These are phyloP conservation scores for Astragalus membranaceus DNA, from an alignment of 306 rosid species.

Conservation along the genomic window DNA sequence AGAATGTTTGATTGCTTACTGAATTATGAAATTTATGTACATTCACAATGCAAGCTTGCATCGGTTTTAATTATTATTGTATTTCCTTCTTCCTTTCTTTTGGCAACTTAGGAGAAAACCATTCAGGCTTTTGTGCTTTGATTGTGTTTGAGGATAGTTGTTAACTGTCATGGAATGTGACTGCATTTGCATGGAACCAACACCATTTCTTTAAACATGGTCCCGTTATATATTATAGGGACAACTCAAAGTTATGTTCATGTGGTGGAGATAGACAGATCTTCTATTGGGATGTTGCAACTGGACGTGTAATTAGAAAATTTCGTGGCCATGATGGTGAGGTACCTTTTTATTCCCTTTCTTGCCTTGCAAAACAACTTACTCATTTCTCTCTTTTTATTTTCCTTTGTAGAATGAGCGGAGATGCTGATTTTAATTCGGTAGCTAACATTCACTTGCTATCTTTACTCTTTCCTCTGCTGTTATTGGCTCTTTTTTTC, in stretches of 20 bases:
- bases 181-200: not conserved
- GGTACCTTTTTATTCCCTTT: constrained; percentile 21
- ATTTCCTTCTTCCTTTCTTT: not conserved
- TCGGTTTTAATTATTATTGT: not conserved
- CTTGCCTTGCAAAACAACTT: not conserved
- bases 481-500: not conserved
- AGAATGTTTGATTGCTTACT: not conserved
- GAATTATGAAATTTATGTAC: not conserved
- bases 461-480: not conserved
- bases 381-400: not conserved
- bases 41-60: not conserved
- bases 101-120: not conserved
- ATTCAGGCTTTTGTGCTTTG: not conserved
- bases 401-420: not conserved
- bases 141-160: not conserved
- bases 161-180: not conserved
- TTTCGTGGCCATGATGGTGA: constrained; percentile 90
- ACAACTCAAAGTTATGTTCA: constrained; percentile 76
- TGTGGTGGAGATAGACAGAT: constrained; percentile 89
- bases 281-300: constrained; percentile 86
- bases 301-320: constrained; percentile 76
- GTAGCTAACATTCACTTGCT: not conserved
- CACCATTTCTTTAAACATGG: not conserved
- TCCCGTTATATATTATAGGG: constrained; percentile 31
- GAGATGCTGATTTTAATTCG: not conserved